Evolutionary conservation across 257 asterid genomes (phyloP), one percentile per base, ranked within the genome.

Genomic region (Gardenia jasminoides): DNA sequence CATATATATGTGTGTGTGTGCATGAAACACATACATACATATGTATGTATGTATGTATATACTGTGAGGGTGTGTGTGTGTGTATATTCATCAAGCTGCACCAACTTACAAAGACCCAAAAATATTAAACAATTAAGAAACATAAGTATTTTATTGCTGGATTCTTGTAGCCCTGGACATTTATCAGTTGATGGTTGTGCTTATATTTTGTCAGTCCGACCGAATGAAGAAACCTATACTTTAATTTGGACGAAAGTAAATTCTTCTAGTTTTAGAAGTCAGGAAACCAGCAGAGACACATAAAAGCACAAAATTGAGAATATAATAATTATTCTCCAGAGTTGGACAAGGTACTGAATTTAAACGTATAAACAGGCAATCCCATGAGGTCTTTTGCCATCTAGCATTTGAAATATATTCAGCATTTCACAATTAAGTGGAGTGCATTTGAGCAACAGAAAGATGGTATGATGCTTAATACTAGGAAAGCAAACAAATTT

Each of bases 301-400:
- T 16, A 68, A 68, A 33, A 33, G 69, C 31, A 74, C 78, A 74
- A 56, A 74, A 22, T 3, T 20, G 10, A 36, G 69, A 36, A 74
- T 58, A 48, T 22, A 8, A 6, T 48, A 33, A 17, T 19, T 28
- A 54, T 36, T 54, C 67, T 74, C 68, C 26, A 56, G 15, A 36
- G 10, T 31, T 17, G 33, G 68, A 68, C 56, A 17, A 56, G n/a
- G 69, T 58, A 33, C 30, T 20, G 22, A 58, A 56, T 36, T 68
- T 56, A 36, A 58, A 68, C 48, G 12, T 24, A 74, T 74, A 74
- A 56, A 33, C 11, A 33, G 67, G 56, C 74, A 69, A 69, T 43
- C 56, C 56, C 74, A 31, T 10, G 7, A 41, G 54, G 74, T 22
- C 73, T 33, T 73, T 56, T 54, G 5, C 77, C 77, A 54, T 33